phyloP scores from a whole-genome alignment of 768 basidiomycete species.

The Mycena kentingensis region DNA sequence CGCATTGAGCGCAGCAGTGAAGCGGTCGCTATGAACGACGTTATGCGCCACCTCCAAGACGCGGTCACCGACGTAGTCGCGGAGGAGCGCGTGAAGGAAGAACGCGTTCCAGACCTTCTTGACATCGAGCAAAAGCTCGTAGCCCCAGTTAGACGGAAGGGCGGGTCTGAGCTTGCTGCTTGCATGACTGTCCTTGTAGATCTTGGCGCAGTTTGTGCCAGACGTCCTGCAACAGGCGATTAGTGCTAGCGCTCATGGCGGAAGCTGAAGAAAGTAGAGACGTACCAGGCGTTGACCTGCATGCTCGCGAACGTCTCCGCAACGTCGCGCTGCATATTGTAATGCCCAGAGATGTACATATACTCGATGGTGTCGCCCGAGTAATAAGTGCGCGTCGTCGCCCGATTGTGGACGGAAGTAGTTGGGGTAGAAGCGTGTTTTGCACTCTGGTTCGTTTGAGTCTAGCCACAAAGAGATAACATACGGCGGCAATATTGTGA shows the following conservation, averaged over 20 bases:
- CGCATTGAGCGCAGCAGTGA: slow-evolving; percentile 8
- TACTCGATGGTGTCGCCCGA: slow-evolving; percentile 13
- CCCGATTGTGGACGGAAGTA: slow-evolving; percentile 28
- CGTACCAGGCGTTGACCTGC: slow-evolving; percentile 12
- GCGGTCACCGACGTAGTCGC: slow-evolving; percentile 16
- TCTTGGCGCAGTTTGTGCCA: slow-evolving; percentile 31
- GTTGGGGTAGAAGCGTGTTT: slow-evolving; percentile 31
- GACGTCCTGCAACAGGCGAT: slow-evolving; percentile 24
- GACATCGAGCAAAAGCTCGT: slow-evolving; percentile 12
- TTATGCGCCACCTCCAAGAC: slow-evolving; percentile 24
- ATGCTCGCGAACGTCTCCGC: slow-evolving; percentile 15
- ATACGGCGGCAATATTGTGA: slow-evolving; percentile 16
- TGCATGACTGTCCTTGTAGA: slow-evolving; percentile 27
- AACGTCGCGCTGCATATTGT: slow-evolving; percentile 6
- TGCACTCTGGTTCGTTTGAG: slow-evolving; percentile 22
- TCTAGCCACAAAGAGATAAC: neutral
- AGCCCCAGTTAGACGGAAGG: slow-evolving; percentile 18
- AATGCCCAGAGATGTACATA: slow-evolving; percentile 19
- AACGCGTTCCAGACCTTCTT: slow-evolving; percentile 31
- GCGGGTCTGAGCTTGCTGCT: neutral
- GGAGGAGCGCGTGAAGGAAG: slow-evolving; percentile 24
- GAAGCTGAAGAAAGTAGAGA: neutral
- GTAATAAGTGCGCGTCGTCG: slow-evolving; percentile 26
- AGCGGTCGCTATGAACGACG: neutral
- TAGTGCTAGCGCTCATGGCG: neutral